Evolutionary conservation across 768 basidiomycete species (phyloP).

Genomic region (Serendipita vermifera): DNA sequence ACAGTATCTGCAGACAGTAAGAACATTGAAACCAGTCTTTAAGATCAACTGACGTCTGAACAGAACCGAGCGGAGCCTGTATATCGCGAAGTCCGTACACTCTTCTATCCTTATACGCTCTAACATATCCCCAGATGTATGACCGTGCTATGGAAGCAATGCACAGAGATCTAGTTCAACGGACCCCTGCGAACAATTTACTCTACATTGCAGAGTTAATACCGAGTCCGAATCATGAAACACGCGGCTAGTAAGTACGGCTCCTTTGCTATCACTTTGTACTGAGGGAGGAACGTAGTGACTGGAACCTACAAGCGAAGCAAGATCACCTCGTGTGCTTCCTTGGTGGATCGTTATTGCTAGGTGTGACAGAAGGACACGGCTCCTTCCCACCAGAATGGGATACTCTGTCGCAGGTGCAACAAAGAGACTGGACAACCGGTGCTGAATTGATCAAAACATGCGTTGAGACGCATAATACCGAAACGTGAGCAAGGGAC

Average conservation of each 20-base stretch:
- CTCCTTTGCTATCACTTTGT: background rate
- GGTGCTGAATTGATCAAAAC: constrained; percentile 75
- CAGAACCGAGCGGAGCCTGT: constrained; percentile 58
- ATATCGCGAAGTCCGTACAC: constrained; percentile 52
- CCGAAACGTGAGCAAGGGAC: constrained; percentile 69
- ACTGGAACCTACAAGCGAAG: constrained; percentile 68
- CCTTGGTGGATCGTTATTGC: constrained; percentile 80
- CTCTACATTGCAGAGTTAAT: constrained; percentile 74
- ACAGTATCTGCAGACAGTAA: constrained; percentile 71
- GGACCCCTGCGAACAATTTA: constrained; percentile 44
- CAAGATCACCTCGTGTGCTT: constrained; percentile 97
- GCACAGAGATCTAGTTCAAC: constrained; percentile 56
- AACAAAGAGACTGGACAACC: constrained; percentile 66
- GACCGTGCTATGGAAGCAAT: constrained; percentile 73
- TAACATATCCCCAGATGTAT: constrained; percentile 55
- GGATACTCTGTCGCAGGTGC: constrained; percentile 46
- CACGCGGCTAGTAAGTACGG: constrained; percentile 27
- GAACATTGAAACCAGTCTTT: constrained; percentile 13
- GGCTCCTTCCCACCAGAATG: constrained; percentile 46
- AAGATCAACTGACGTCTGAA: constrained; percentile 18
- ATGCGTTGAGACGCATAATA: constrained; percentile 77
- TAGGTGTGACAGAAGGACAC: constrained; percentile 68
- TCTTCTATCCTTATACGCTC: too few relatives aligned
- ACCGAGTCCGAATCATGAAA: constrained; percentile 34
- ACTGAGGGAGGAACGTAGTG: constrained; percentile 26